Percentiles rank a stretch among this genome's conserved stretches.
phyloP scores from a whole-genome alignment of 1,284 basidiomycete genomes.

The Cronartium quercuum region DNA sequence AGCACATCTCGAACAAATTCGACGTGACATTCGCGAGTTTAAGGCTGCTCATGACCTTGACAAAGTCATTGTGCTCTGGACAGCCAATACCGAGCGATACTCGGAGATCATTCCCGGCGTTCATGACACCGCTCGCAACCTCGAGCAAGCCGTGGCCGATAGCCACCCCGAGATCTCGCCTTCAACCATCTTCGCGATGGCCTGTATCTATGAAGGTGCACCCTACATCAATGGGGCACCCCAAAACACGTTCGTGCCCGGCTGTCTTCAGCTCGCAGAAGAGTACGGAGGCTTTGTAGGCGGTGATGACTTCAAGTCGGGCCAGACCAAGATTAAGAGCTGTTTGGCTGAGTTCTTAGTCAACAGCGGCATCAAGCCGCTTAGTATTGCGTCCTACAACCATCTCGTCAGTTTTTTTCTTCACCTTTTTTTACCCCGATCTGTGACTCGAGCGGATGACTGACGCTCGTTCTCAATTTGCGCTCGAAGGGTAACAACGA shows the following conservation, averaged over 20 bases:
- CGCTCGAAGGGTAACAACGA: constrained; percentile 32
- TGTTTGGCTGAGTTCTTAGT: constrained; percentile 97
- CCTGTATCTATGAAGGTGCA: constrained; percentile 86
- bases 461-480: too few species aligned
- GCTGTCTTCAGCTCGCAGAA: constrained; percentile 88
- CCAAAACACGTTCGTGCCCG: constrained; percentile 98
- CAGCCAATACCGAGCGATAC: constrained; percentile 96
- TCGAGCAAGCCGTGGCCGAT: constrained; percentile 72
- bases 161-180: constrained; percentile 91
- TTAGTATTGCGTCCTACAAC: constrained; percentile 95
- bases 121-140: constrained; percentile 87
- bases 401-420: constrained; percentile 67
- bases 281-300: constrained; percentile 85
- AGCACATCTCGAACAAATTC: constrained; percentile 83
- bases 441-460: background rate
- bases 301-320: constrained; percentile 88
- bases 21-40: constrained; percentile 87
- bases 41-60: constrained; percentile 77
- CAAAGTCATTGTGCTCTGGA: constrained; percentile 52
- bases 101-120: constrained; percentile 87
- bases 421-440: too few species aligned
- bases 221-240: constrained; percentile 97
- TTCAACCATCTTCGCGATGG: constrained; percentile 90
- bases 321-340: constrained; percentile 55
- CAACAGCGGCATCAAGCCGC: constrained; percentile 96